Conservation (phyloP, 2,329 filamentous ascomycete species). For the Lachnum nothofagi region DNA sequence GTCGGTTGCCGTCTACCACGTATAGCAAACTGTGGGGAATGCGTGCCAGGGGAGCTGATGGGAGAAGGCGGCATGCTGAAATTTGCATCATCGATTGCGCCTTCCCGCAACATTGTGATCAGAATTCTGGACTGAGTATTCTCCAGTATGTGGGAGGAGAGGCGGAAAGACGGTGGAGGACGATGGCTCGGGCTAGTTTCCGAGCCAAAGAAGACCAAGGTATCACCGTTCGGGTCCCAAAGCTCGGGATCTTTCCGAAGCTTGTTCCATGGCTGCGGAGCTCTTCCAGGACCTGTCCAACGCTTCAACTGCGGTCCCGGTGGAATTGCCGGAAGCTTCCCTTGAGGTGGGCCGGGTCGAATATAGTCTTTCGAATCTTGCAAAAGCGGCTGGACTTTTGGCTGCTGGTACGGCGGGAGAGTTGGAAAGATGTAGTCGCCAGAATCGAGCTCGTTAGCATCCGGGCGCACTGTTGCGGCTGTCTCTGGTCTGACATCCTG, state of each 20-base stretch:
- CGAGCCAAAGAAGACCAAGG: constrained; percentile 51
- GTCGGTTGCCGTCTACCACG: constrained; percentile 17
- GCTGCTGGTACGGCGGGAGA: background rate
- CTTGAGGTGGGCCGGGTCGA: constrained; percentile 35
- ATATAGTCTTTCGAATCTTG: constrained; percentile 6
- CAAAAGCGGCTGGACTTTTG: constrained; percentile 3
- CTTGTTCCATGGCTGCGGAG: constrained; percentile 51
- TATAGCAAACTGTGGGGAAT: constrained; percentile 16
- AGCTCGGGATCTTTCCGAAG: constrained; percentile 55
- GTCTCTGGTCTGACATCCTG: constrained; percentile 15
- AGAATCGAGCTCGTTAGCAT: constrained; percentile 17
- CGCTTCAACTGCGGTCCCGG: constrained; percentile 43
- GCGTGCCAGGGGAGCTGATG: constrained; percentile 27
- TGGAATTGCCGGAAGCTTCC: constrained; percentile 42
- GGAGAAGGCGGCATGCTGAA: constrained; percentile 42
- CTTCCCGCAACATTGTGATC: constrained; percentile 49
- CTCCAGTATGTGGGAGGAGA: constrained; percentile 56
- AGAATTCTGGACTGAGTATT: constrained; percentile 51
- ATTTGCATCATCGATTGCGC: constrained; percentile 43
- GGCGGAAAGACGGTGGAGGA: constrained; percentile 49
- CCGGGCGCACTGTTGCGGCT: constrained; percentile 9
- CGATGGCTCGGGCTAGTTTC: constrained; percentile 34
- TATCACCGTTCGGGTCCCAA: constrained; percentile 58
- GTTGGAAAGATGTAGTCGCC: constrained; percentile 9
- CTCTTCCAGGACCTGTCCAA: constrained; percentile 48